Evolutionary conservation across 768 basidiomycete genomes (phyloP), one percentile per base, ranked within the genome.

Genomic region (Phlebiopsis flavidoalba): DNA sequence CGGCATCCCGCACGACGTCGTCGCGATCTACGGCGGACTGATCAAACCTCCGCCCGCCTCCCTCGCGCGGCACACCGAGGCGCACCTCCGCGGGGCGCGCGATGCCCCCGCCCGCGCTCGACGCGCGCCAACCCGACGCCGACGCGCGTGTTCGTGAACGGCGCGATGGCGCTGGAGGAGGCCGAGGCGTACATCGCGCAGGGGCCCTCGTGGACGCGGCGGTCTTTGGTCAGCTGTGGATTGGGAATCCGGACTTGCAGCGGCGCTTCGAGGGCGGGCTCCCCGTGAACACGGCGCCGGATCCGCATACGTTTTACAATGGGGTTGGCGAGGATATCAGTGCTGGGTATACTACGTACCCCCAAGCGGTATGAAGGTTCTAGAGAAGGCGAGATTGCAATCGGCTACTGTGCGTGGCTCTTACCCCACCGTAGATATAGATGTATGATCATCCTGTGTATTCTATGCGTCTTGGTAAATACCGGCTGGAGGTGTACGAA

Each of bases 131-230:
- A 60, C 59, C 59, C 53, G 22, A 47, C 59, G n/a, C 53, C 59
- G 21, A 60, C 59, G 46, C 37, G 59, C 2, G 17, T 60, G 21
- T 55, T 60, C 43, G 37, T 60, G 10, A 60, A 60, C 59, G 52
- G 59, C 53, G 59, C 43, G 5, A 17, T 60, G 24, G 47, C 46
- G 4, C 53, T 45, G 5, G n/a, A 43, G 19, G 59, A 60, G 53
- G 59, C 59, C 11, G 59, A 60, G 40, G 22, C 45, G 53, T 40
- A 54, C 8, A 48, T 60, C n/a, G 53, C 31, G 40, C 33, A 60
- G 17, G 59, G 51, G n/a, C n/a, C 40, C 26, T 43, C 40, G 53
- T 60, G 26, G 59, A 60, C 26, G 59, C 26, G 8, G 59, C 47
- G 1, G 59, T 60, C 6, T 60, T 60, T 26, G 59, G 53, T 14